Evolutionary conservation across 2,329 filamentous ascomycete genomes (phyloP).

Genomic region (Cytospora schulzeri): DNA sequence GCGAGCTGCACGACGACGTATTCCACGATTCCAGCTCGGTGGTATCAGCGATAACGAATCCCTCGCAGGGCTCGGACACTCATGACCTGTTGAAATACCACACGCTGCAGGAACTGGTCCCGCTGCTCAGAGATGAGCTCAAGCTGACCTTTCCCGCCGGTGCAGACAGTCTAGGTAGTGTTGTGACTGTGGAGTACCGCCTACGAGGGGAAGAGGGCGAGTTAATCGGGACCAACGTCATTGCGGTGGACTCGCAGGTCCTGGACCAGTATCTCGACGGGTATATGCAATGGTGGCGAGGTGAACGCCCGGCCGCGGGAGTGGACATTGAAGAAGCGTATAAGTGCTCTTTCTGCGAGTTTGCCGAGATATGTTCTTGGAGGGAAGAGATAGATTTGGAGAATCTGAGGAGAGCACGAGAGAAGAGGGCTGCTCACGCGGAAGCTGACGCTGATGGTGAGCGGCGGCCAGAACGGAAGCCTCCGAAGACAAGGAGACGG

Average conservation of each 20-base stretch:
- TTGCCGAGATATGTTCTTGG: slow-evolving; percentile 79
- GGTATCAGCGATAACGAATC: slow-evolving; percentile 39
- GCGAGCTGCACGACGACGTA: slow-evolving; percentile 65
- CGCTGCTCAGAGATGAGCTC: slow-evolving; percentile 50
- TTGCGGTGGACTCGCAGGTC: slow-evolving; percentile 66
- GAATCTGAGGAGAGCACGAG: slow-evolving; percentile 31
- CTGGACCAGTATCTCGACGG: slow-evolving; percentile 68
- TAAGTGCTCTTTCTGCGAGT: slow-evolving; percentile 86
- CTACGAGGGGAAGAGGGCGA: slow-evolving; percentile 51
- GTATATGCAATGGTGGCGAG: slow-evolving; percentile 87
- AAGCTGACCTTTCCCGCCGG: slow-evolving; percentile 55
- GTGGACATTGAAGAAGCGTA: slow-evolving; percentile 83
- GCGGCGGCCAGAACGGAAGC: neutral
- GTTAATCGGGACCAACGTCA: slow-evolving; percentile 57
- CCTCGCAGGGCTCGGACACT: slow-evolving; percentile 5
- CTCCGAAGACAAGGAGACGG: slow-evolving; percentile 11
- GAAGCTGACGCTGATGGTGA: neutral
- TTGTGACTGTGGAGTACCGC: slow-evolving; percentile 58
- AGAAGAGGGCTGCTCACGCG: slow-evolving; percentile 15
- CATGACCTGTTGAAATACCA: slow-evolving; percentile 49
- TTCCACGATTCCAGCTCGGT: slow-evolving; percentile 53
- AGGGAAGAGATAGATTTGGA: slow-evolving; percentile 69
- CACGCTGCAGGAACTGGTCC: slow-evolving; percentile 50
- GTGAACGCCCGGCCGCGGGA: slow-evolving; percentile 69
- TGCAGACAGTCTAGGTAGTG: slow-evolving; percentile 49